These are phyloP conservation scores for Wickerhamomyces bovis DNA, from an alignment of 805 yeast species.

Conservation along the genomic window DNA sequence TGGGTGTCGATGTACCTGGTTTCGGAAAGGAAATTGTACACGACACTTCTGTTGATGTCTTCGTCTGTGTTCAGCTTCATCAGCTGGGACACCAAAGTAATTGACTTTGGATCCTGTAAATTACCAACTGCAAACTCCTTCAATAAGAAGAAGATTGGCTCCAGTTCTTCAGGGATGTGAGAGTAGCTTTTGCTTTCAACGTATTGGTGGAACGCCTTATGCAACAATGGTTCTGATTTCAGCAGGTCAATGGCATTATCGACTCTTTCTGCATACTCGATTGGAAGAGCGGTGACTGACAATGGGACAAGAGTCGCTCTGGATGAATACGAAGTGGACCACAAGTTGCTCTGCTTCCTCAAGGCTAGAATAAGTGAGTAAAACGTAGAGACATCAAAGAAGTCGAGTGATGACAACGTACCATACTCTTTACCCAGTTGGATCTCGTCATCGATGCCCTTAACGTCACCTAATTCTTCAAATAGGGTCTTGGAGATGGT, in stretches of 20 bases:
- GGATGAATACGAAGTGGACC: conserved; percentile 33
- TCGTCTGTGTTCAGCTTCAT: conserved; percentile 27
- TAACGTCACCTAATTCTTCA: conserved; percentile 22
- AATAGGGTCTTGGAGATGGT: conserved; percentile 14
- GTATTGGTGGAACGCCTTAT: conserved; percentile 22
- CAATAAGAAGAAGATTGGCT: conserved; percentile 39
- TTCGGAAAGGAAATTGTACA: conserved; percentile 42
- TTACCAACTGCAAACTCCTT: conserved; percentile 54
- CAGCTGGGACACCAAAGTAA: conserved; percentile 40
- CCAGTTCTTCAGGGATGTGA: conserved; percentile 14
- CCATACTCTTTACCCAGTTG: conserved; percentile 16
- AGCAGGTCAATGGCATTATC: conserved; percentile 26
- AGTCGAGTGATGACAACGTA: neutral
- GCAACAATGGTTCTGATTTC: conserved; percentile 21
- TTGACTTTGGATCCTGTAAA: conserved; percentile 38
- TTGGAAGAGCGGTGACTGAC: conserved; percentile 39
- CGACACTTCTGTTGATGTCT: conserved; percentile 48
- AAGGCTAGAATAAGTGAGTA: conserved; percentile 46
- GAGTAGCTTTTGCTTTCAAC: conserved; percentile 9
- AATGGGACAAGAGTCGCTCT: conserved; percentile 32
- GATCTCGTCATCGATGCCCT: conserved; percentile 14
- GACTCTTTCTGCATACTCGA: conserved; percentile 29
- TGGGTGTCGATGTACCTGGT: conserved; percentile 20
- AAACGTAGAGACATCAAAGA: conserved; percentile 24
- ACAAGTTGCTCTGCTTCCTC: conserved; percentile 41